These are phyloP conservation scores for Paraphaeosphaeria sporulosa DNA, from an alignment of 2,329 filamentous ascomycete species.

Conservation along the genomic window DNA sequence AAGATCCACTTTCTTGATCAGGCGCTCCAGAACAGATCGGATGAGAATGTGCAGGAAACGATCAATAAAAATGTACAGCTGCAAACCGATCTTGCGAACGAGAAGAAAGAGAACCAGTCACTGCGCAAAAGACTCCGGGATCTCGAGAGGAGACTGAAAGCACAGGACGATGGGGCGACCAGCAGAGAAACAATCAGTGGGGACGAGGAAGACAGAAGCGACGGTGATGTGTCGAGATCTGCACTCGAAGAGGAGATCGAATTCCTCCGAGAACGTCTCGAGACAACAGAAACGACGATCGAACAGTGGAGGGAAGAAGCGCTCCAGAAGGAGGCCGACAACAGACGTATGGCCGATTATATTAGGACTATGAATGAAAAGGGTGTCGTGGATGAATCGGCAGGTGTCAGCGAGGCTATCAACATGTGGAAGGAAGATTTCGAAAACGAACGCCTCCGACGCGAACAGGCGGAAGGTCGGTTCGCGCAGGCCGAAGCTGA, in stretches of 20 bases:
- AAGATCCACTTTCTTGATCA: constrained; percentile 98
- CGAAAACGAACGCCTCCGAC: constrained; percentile 86
- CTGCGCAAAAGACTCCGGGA: constrained; percentile 84
- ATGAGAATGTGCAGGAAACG: constrained; percentile 97
- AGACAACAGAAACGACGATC: constrained; percentile 83
- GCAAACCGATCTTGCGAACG: constrained; percentile 85
- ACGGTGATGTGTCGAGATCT: constrained; percentile 64
- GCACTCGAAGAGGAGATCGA: constrained; percentile 86
- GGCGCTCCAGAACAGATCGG: constrained; percentile 88
- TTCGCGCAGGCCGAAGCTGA: constrained; percentile 92
- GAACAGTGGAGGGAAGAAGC: constrained; percentile 82
- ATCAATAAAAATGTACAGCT: constrained; percentile 97
- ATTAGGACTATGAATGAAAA: constrained; percentile 69
- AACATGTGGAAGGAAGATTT: constrained; percentile 96
- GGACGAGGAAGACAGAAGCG: constrained; percentile 62
- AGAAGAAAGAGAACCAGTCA: constrained; percentile 89
- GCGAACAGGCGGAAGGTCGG: constrained; percentile 86
- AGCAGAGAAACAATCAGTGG: constrained; percentile 52
- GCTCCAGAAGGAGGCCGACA: constrained; percentile 81
- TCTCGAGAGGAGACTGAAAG: constrained; percentile 78
- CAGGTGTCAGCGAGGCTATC: constrained; percentile 50
- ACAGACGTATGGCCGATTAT: constrained; percentile 83
- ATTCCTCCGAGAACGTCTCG: constrained; percentile 83
- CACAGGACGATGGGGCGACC: constrained; percentile 60
- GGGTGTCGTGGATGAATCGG: constrained; percentile 46